Base-by-base conservation (phyloP, 2,329 filamentous ascomycete genomes). In the Huntiella savannae region DNA sequence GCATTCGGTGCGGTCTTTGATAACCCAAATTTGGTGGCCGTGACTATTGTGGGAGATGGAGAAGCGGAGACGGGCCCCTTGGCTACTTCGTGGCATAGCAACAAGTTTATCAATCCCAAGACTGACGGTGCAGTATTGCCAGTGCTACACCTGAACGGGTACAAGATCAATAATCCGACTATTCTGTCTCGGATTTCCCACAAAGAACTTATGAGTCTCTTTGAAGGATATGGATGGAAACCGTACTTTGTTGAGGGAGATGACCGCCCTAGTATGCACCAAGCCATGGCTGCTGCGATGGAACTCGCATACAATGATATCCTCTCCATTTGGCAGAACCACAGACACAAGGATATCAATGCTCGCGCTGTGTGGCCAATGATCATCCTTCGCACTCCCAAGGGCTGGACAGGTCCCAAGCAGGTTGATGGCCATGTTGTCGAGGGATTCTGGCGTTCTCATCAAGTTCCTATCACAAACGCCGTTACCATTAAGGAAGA, bases 91-190 rank as follows among this genome's bases (percentile, higher is more conserved):
- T 87, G 82, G 82, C 82, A 87, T 62, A 81, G 77, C 61, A 86
- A 72, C 56, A 87, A 87, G 59, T 86, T 85, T 62, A 68, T 87
- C 52, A 85, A 86, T 57, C 82, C 82, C 4, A 79, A 82, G 53
- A 78, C 72, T 0, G 81, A 86, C 55, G 82, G 82, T 28, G 82
- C 80, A 34, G 82, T 87, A 5, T 67, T 87, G 1, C 82, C 82
- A 0, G 75, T 87, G 4, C 68, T 87, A 8, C 80, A 87, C 59
- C 67, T 87, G 33, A 87, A 87, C 54, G 82, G 82, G 40, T 87
- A 86, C 69, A 87, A 87, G 67, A 86, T 86, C 65, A 82, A 83
- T 65, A 83, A 84, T 60, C 79, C 79, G 6, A 86, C 77, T 4
- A 57, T 87, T 0, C 70, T 86, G 12, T 75, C 81, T 11, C 75